phyloP scores from a whole-genome alignment of 2,329 filamentous ascomycete species.

The Xenoacremonium recifei region DNA sequence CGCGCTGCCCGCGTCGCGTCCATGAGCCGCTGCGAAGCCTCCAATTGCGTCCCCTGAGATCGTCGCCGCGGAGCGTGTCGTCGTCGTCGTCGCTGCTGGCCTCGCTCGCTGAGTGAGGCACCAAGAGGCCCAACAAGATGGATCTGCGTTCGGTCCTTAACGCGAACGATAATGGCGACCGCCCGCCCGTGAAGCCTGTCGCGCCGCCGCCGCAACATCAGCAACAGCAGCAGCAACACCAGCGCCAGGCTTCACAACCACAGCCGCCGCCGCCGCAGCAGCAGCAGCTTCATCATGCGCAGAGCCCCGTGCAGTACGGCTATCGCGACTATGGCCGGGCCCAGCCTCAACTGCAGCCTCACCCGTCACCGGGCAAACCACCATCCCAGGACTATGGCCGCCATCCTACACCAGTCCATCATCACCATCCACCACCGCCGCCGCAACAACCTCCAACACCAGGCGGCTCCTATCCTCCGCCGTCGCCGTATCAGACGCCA shows the following conservation, averaged over 20 bases:
- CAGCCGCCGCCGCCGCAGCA: slow-evolving; percentile 32
- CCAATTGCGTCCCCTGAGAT: slow-evolving; percentile 18
- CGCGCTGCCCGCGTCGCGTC: slow-evolving; percentile 19
- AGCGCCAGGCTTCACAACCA: slow-evolving; percentile 26
- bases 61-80: slow-evolving; percentile 9
- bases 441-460: slow-evolving; percentile 10
- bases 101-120: background rate
- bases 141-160: slow-evolving; percentile 57
- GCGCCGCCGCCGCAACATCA: slow-evolving; percentile 33
- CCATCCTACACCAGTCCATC: slow-evolving; percentile 21
- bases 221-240: slow-evolving; percentile 30
- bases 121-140: slow-evolving; percentile 34
- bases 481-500: slow-evolving; percentile 30
- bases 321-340: slow-evolving; percentile 51
- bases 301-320: slow-evolving; percentile 40
- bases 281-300: slow-evolving; percentile 33
- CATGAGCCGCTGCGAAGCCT: slow-evolving; percentile 15
- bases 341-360: slow-evolving; percentile 44
- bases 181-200: slow-evolving; percentile 32
- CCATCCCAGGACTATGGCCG: slow-evolving; percentile 44
- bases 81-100: background rate
- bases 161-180: slow-evolving; percentile 45
- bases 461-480: slow-evolving; percentile 32
- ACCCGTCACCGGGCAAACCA: slow-evolving; percentile 48
- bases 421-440: slow-evolving; percentile 23